Conservation (phyloP, 2,329 filamentous ascomycete species). For the Ceratocystis eucalypticola region DNA sequence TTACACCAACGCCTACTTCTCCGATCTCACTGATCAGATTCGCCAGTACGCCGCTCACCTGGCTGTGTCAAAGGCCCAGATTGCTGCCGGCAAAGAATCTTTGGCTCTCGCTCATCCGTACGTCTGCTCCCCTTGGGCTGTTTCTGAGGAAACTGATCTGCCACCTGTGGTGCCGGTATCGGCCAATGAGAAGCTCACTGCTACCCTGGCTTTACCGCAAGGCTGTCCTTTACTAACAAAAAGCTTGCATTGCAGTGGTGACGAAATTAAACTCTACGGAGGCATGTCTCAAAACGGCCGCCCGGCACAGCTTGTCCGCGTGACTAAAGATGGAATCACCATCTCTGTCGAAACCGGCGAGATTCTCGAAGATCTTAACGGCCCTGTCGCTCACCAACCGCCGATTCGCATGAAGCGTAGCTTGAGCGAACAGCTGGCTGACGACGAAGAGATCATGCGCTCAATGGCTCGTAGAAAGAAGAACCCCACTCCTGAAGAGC, state of each 20-base stretch:
- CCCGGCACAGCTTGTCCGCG: conserved; percentile 69
- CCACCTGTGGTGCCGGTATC: neutral
- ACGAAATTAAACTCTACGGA: conserved; percentile 67
- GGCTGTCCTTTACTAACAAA: conserved; percentile 23
- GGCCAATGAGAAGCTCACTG: neutral
- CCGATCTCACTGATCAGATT: conserved; percentile 91
- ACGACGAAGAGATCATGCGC: conserved; percentile 70
- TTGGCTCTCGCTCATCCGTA: conserved; percentile 38
- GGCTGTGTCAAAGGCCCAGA: conserved; percentile 46
- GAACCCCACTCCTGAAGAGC: conserved; percentile 73
- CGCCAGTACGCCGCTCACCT: conserved; percentile 78
- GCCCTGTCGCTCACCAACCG: conserved; percentile 29
- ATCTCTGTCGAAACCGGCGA: conserved; percentile 64
- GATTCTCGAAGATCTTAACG: conserved; percentile 39
- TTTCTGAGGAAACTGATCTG: conserved; percentile 21
- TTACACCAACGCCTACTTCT: conserved; percentile 92
- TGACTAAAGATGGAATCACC: conserved; percentile 65
- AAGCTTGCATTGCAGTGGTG: conserved; percentile 29
- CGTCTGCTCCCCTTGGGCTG: conserved; percentile 24
- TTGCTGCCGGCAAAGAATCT: conserved; percentile 45
- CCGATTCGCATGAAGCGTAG: conserved; percentile 50
- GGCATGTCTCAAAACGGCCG: conserved; percentile 71
- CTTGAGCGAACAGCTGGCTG: conserved; percentile 55
- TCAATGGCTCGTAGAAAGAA: conserved; percentile 96
- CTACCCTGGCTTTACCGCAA: neutral